Evolutionary conservation across 352 stramenopile species (phyloP).

Genomic region (Pythium plurisporium): DNA sequence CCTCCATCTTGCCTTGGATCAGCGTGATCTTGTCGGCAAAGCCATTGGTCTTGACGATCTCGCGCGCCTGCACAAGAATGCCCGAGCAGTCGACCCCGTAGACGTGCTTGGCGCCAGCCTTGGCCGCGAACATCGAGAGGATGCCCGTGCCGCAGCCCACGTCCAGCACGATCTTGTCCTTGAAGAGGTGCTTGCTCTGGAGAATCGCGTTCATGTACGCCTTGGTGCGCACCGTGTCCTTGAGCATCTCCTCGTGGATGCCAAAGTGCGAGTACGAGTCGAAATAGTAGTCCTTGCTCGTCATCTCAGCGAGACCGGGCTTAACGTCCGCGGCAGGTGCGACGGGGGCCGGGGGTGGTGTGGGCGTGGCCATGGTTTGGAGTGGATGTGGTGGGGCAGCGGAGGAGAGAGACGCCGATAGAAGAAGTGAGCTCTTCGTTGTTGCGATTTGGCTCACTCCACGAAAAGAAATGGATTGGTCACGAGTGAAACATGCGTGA

Average conservation of each 20-base stretch:
- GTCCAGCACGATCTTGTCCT: constrained; percentile 96
- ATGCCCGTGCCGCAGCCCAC: constrained; percentile 97
- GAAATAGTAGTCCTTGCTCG: constrained; percentile 97
- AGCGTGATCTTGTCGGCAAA: constrained; percentile 93
- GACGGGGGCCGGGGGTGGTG: constrained; percentile 18
- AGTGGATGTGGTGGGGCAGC: neutral
- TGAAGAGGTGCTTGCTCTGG: constrained; percentile 95
- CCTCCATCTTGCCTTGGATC: constrained; percentile 93
- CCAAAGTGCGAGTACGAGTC: constrained; percentile 98
- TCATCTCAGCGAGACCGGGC: constrained; percentile 48
- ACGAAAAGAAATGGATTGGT: constrained; percentile 23
- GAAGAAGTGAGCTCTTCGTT: constrained; percentile 12
- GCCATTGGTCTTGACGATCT: constrained; percentile 95
- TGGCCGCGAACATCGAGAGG: constrained; percentile 95
- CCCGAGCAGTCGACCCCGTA: constrained; percentile 95
- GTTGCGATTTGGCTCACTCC: constrained; percentile 8
- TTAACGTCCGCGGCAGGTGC: constrained; percentile 2
- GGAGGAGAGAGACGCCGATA: neutral
- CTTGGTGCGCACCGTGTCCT: constrained; percentile 95
- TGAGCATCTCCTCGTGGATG: constrained; percentile 99
- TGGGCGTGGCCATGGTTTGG: constrained; percentile 29
- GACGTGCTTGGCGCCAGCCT: constrained; percentile 91
- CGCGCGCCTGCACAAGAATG: constrained; percentile 91
- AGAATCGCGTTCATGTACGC: constrained; percentile 98
- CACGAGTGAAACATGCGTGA: constrained; percentile 21